Evolutionary conservation across 768 basidiomycete genomes (phyloP).

Genomic region (Mycena maculata): DNA sequence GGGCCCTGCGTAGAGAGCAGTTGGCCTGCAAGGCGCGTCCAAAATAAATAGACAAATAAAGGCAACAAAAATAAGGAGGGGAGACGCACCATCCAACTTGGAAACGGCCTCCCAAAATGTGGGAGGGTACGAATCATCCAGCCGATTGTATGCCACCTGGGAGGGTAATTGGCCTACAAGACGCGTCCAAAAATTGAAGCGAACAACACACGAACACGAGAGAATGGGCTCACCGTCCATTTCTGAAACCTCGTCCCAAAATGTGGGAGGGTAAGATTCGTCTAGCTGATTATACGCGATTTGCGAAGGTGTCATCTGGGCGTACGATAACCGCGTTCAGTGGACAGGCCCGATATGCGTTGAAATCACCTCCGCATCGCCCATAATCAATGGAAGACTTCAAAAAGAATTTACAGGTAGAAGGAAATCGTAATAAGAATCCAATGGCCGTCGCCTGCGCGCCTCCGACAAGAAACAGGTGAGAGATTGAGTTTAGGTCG

Average conservation of each 20-base stretch:
- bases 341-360: background rate
- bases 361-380: slow-evolving; percentile 15
- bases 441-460: background rate
- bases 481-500: too few relatives aligned
- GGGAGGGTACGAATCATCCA: too few relatives aligned
- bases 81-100: too few relatives aligned
- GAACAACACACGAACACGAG: background rate
- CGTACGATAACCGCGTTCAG: background rate
- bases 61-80: too few relatives aligned
- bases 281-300: slow-evolving; percentile 2
- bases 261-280: background rate
- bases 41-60: too few relatives aligned
- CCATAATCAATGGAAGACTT: slow-evolving; percentile 3
- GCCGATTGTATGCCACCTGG: too few relatives aligned
- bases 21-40: slow-evolving; percentile 22
- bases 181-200: slow-evolving; percentile 15
- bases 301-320: slow-evolving; percentile 15
- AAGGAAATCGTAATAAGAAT: background rate
- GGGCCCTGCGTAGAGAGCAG: slow-evolving; percentile 4
- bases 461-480: background rate
- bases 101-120: too few relatives aligned
- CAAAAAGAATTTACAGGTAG: background rate
- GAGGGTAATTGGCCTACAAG: slow-evolving; percentile 3
- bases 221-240: slow-evolving; percentile 1
- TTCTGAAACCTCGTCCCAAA: slow-evolving; percentile 8